These are phyloP conservation scores for Asterophora lycoperdoides DNA, from an alignment of 768 basidiomycete genomes.

Conservation along the genomic window DNA sequence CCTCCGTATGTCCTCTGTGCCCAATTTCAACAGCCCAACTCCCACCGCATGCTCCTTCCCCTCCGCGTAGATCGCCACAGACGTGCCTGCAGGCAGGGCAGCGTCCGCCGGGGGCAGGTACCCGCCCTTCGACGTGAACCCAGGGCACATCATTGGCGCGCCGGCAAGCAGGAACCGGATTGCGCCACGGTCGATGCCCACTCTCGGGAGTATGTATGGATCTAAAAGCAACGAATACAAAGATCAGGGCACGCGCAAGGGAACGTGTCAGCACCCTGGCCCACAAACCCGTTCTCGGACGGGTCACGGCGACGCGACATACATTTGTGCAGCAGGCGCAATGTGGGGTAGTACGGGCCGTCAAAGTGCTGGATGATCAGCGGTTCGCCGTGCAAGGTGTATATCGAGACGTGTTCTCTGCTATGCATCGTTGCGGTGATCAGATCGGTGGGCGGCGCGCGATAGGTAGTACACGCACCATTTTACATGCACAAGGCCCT, in stretches of 20 bases:
- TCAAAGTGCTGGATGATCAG: conserved; percentile 97
- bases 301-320: conserved; percentile 32
- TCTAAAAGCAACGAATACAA: conserved; percentile 44
- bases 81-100: conserved; percentile 61
- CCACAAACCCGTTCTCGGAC: conserved; percentile 1
- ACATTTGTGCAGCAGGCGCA: conserved; percentile 89
- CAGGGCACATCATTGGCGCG: conserved; percentile 97
- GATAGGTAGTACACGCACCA: conserved; percentile 55
- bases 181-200: conserved; percentile 92
- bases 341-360: conserved; percentile 85
- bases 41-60: conserved; percentile 92
- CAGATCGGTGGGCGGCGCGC: conserved; percentile 9
- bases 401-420: conserved; percentile 94
- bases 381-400: conserved; percentile 81
- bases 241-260: background rate
- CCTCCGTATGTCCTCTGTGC: conserved; percentile 84
- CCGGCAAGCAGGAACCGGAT: conserved; percentile 95
- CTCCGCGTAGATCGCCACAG: conserved; percentile 93
- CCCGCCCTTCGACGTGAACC: conserved; percentile 89
- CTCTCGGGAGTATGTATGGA: conserved; percentile 84
- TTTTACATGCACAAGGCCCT: conserved; percentile 87
- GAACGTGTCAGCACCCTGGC: background rate
- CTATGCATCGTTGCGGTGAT: conserved; percentile 42
- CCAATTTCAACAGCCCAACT: conserved; percentile 76
- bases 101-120: conserved; percentile 71